These are phyloP conservation scores for Iberis pinnata DNA, from an alignment of 345 rosid species.

Conservation along the genomic window DNA sequence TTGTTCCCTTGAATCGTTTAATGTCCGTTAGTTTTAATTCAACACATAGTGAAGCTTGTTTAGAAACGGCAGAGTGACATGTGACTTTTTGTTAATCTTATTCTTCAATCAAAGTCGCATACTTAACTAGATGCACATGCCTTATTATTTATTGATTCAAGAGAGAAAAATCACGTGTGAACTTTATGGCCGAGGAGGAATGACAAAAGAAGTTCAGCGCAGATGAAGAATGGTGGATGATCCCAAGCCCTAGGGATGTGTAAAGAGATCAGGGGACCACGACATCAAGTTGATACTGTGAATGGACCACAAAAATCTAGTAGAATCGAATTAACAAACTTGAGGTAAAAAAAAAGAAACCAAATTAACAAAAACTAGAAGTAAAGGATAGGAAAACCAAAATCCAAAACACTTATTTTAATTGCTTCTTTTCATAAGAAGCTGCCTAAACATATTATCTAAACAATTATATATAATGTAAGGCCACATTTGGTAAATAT, in stretches of 20 bases:
- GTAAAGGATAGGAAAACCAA: neutral
- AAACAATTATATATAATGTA: slow-evolving; percentile 3
- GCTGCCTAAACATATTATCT: slow-evolving; percentile 17
- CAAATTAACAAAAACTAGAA: too few species aligned
- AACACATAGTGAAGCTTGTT: slow-evolving; percentile 3
- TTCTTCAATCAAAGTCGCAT: too few species aligned
- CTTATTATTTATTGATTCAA: neutral
- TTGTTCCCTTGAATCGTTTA: too few species aligned
- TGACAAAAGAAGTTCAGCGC: neutral
- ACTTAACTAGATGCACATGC: neutral
- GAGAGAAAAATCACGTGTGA: neutral
- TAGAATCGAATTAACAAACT: neutral
- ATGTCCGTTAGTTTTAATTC: too few species aligned
- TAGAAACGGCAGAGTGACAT: neutral
- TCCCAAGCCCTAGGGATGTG: slow-evolving; percentile 11
- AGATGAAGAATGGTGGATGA: slow-evolving; percentile 8
- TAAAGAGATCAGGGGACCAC: slow-evolving; percentile 11
- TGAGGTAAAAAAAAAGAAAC: neutral
- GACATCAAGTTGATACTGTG: slow-evolving; percentile 11
- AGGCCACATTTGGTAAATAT: slow-evolving; percentile 6
- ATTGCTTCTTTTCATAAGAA: slow-evolving; percentile 7
- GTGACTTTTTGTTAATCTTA: neutral
- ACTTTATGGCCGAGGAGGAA: neutral
- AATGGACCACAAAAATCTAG: slow-evolving; percentile 7
- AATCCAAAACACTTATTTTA: slow-evolving; percentile 29